Percentiles rank a stretch among this genome's conserved stretches.
These are phyloP conservation scores for Candida hungchunana DNA, from an alignment of 805 yeast species.

Conservation along the genomic window DNA sequence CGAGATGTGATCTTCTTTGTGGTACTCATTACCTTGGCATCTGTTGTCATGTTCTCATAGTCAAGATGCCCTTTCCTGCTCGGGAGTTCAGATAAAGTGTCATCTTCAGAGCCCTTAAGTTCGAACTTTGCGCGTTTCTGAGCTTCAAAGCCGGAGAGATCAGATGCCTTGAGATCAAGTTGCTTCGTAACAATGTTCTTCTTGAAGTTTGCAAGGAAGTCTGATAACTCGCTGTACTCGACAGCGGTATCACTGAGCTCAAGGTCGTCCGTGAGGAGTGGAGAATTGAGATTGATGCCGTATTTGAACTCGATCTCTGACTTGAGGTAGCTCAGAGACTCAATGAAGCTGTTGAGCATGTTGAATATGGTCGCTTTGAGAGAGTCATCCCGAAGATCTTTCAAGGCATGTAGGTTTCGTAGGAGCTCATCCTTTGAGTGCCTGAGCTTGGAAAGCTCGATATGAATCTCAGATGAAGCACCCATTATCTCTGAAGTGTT, in stretches of 20 bases:
- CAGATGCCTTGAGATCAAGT: conserved; percentile 9
- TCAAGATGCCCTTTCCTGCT: neutral
- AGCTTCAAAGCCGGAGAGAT: conserved; percentile 4
- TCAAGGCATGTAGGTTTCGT: conserved; percentile 7
- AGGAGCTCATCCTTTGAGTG: conserved; percentile 12
- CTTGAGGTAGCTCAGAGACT: conserved; percentile 11
- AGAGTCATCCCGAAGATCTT: conserved; percentile 12
- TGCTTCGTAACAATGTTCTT: conserved; percentile 18
- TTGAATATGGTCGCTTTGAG: conserved; percentile 15
- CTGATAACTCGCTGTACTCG: conserved; percentile 11
- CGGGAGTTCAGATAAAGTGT: conserved; percentile 1
- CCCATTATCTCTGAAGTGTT: too few species aligned
- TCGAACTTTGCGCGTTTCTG: conserved; percentile 8
- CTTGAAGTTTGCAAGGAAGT: conserved; percentile 17
- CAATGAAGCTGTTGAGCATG: conserved; percentile 16
- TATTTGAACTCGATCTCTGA: conserved; percentile 19
- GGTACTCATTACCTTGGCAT: conserved; percentile 23
- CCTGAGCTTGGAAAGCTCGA: conserved; percentile 7
- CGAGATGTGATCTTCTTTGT: conserved; percentile 25
- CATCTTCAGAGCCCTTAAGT: neutral
- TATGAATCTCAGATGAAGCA: neutral
- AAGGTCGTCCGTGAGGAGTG: neutral
- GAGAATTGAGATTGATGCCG: conserved; percentile 12
- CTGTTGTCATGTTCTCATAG: conserved; percentile 12
- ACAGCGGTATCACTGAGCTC: conserved; percentile 1